phyloP scores from a whole-genome alignment of 1,139 yeast species.

The Kurtzmaniella quercitrusa region DNA sequence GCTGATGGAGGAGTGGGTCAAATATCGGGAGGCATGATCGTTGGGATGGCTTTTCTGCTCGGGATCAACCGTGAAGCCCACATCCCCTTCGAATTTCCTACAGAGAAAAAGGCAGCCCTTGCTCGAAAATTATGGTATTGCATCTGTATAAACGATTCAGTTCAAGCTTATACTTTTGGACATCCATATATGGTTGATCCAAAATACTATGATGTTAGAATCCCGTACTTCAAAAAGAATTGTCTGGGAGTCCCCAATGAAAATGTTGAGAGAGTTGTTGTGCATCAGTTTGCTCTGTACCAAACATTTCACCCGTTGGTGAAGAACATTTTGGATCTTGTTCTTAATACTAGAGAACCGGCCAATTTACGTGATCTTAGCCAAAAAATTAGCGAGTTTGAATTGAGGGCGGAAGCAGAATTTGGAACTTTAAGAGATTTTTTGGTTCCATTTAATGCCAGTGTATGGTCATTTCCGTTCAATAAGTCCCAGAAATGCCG shows the following conservation, averaged over 20 bases:
- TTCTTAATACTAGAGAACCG: conserved; percentile 19
- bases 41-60: conserved; percentile 44
- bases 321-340: conserved; percentile 19
- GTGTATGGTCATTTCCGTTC: conserved; percentile 22
- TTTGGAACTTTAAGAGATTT: conserved; percentile 21
- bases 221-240: conserved; percentile 22
- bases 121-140: conserved; percentile 55
- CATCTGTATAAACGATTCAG: conserved; percentile 30
- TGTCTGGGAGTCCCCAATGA: conserved; percentile 27
- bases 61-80: conserved; percentile 48
- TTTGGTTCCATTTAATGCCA: conserved; percentile 22
- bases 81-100: conserved; percentile 21
- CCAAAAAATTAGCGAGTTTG: conserved; percentile 24
- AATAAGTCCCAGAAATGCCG: conserved; percentile 30
- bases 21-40: conserved; percentile 36
- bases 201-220: conserved; percentile 30
- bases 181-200: conserved; percentile 29
- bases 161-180: conserved; percentile 36
- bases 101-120: conserved; percentile 29
- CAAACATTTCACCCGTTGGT: conserved; percentile 19
- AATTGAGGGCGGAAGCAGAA: conserved; percentile 17
- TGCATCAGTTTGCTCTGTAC: conserved; percentile 21
- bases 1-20: conserved; percentile 46
- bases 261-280: conserved; percentile 25
- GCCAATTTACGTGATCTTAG: conserved; percentile 20